A percentile compares a stretch with the other conserved stretches of the same genome.
Evolutionary conservation across 2,329 filamentous ascomycete species (phyloP).

Genomic region (Xylariaceae sp.): DNA sequence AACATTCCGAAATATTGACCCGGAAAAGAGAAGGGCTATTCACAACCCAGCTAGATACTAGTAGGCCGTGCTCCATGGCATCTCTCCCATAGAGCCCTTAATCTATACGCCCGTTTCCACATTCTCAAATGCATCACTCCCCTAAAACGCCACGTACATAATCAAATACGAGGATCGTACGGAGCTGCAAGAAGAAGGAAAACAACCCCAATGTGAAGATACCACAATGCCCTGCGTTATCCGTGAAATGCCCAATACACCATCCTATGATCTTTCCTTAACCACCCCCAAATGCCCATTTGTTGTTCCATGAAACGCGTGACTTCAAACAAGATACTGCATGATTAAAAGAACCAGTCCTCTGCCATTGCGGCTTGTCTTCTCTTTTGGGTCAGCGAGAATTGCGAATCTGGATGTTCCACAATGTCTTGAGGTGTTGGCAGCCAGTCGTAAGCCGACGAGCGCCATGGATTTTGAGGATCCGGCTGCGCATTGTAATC

Average conservation of each 20-base stretch:
- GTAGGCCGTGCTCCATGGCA: not conserved
- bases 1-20: not conserved
- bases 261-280: conserved; percentile 1
- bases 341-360: conserved; percentile 25
- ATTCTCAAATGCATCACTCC: not conserved
- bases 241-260: conserved; percentile 1
- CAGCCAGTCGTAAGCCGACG: conserved; percentile 29
- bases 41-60: not conserved
- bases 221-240: not conserved
- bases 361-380: conserved; percentile 27
- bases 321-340: not conserved
- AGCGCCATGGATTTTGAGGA: conserved; percentile 16
- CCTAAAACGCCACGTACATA: not conserved
- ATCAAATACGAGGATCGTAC: not conserved
- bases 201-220: not conserved
- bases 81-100: not conserved
- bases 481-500: conserved; percentile 16
- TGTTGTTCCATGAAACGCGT: conserved; percentile 2
- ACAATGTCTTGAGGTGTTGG: conserved; percentile 24
- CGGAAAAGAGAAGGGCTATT: not conserved
- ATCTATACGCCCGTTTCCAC: not conserved
- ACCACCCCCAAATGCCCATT: conserved; percentile 10
- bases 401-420: conserved; percentile 21
- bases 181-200: not conserved
- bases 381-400: conserved; percentile 28